These are phyloP conservation scores for Sarocladium oryzae DNA, from an alignment of 2,329 filamentous ascomycete species.

Conservation along the genomic window DNA sequence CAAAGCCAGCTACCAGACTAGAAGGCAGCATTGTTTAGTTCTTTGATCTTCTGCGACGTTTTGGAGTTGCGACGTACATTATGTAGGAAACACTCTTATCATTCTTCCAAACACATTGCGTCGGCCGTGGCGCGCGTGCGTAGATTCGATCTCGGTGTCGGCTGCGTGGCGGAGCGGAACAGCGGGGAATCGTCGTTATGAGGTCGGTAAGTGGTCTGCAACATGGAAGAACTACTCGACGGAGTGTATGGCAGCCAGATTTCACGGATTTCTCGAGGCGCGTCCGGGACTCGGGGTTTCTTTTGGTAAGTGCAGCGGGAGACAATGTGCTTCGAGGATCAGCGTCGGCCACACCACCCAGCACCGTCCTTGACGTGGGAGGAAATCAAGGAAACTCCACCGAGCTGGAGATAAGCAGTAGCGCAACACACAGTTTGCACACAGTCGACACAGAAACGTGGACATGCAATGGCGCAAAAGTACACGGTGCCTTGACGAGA, in stretches of 20 bases:
- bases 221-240: neutral
- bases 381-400: neutral
- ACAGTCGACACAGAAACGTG: neutral
- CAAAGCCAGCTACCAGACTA: neutral
- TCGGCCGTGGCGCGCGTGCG: neutral
- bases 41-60: too few relatives aligned
- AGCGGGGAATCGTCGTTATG: neutral
- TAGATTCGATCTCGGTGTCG: neutral
- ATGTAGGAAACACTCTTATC: neutral
- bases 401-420: neutral
- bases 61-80: neutral
- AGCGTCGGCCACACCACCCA: neutral
- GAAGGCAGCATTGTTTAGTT: neutral
- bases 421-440: neutral
- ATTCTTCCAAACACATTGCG: neutral
- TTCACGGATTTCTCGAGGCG: neutral
- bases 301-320: neutral
- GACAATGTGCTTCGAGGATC: slow-evolving; percentile 4
- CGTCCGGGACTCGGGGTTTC: neutral
- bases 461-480: too few relatives aligned
- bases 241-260: neutral
- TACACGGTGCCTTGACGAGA: too few relatives aligned
- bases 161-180: neutral
- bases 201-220: neutral
- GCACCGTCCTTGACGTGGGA: neutral